Conservation (phyloP, 1,284 basidiomycete species). For the Cutaneotrichosporon sp. region DNA sequence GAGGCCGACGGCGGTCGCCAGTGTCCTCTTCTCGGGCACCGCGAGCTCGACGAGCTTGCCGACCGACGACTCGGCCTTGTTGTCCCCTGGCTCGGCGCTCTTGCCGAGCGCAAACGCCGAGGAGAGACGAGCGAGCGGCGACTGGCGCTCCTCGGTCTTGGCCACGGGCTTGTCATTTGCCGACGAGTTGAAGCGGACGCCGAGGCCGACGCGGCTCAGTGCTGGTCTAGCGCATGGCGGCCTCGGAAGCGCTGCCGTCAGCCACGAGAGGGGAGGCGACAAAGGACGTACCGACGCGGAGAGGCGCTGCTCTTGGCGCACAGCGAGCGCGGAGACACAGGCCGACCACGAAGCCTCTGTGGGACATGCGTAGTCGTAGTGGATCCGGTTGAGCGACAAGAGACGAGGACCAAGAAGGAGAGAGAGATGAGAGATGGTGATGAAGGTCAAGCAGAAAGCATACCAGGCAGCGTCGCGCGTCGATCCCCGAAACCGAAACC, state of each 20-base stretch:
- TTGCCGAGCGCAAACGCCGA: constrained; percentile 11
- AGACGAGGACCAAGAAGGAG: neutral
- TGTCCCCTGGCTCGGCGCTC: constrained; percentile 2
- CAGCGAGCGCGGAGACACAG: constrained; percentile 15
- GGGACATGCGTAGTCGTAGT: constrained; percentile 13
- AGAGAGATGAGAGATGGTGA: neutral
- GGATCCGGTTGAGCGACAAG: too few relatives aligned
- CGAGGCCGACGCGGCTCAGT: neutral
- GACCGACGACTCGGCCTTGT: constrained; percentile 48
- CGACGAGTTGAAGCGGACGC: constrained; percentile 15
- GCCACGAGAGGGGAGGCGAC: neutral
- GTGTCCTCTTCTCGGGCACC: constrained; percentile 71
- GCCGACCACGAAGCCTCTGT: constrained; percentile 17
- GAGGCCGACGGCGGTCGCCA: constrained; percentile 68
- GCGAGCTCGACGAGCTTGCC: constrained; percentile 74
- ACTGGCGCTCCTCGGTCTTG: constrained; percentile 3
- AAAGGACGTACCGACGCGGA: neutral
- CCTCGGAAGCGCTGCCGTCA: neutral
- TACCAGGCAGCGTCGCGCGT: too few relatives aligned
- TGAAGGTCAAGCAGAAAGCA: too few relatives aligned
- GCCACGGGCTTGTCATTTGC: neutral
- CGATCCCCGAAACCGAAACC: too few relatives aligned
- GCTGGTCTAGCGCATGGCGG: neutral
- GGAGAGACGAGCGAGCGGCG: neutral
- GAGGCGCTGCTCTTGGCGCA: neutral